phyloP scores from a whole-genome alignment of 2,329 filamentous ascomycete species.

The Spiromastix sp. region DNA sequence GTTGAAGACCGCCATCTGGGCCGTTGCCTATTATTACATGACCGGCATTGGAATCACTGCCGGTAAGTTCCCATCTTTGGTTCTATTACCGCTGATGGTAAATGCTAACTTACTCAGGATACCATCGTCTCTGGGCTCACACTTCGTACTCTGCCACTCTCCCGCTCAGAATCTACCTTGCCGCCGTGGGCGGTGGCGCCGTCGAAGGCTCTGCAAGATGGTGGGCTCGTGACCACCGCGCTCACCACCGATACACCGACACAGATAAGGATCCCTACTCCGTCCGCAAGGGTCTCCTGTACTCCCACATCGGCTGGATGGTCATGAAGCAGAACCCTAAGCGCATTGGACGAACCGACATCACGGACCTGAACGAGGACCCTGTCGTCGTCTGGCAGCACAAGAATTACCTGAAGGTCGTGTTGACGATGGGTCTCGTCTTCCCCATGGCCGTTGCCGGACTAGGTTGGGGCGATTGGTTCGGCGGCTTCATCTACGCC shows the following conservation, averaged over 20 bases:
- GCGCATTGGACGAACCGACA: conserved; percentile 77
- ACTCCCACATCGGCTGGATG: conserved; percentile 85
- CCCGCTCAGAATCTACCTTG: conserved; percentile 72
- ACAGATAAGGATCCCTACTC: conserved; percentile 89
- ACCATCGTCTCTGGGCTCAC: conserved; percentile 80
- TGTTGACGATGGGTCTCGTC: conserved; percentile 64
- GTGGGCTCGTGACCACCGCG: conserved; percentile 81
- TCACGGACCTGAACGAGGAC: conserved; percentile 79
- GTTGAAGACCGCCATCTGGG: conserved; percentile 60
- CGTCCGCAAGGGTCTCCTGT: conserved; percentile 76
- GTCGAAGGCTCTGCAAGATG: conserved; percentile 79
- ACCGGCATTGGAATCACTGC: conserved; percentile 71
- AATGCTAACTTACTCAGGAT: conserved; percentile 42
- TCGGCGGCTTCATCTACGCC: conserved; percentile 73
- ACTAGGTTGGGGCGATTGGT: conserved; percentile 69
- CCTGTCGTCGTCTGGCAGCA: conserved; percentile 80
- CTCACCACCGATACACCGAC: conserved; percentile 85
- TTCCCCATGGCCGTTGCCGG: conserved; percentile 68
- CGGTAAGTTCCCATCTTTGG: conserved; percentile 41
- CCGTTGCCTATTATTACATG: conserved; percentile 73
- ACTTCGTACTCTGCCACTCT: conserved; percentile 68
- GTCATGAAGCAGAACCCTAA: conserved; percentile 89
- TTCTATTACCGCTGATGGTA: no score
- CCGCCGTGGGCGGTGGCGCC: conserved; percentile 69
- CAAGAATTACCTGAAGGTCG: conserved; percentile 72